Evolutionary conservation across 192 early-diverging fungal species (phyloP).

Genomic region (Phlyctochytrium planicorne): DNA sequence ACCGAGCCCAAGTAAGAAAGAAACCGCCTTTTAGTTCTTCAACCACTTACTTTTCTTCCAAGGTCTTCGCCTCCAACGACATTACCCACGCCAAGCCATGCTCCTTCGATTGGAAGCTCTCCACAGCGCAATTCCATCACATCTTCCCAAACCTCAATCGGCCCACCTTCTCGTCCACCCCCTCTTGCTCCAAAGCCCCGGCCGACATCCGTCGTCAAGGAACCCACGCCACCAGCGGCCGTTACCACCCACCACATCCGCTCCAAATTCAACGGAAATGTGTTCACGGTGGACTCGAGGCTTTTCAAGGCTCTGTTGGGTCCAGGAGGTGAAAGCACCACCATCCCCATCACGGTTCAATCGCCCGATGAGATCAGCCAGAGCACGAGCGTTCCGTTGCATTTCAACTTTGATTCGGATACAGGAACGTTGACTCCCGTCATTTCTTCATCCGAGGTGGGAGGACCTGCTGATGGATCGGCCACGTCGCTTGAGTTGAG

Average conservation of each 20-base stretch:
- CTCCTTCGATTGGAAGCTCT: neutral
- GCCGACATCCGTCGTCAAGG: neutral
- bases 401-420: neutral
- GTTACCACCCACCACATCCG: neutral
- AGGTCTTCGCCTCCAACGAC: neutral
- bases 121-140: neutral
- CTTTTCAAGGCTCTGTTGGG: neutral
- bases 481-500: neutral
- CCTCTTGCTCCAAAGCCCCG: neutral
- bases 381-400: neutral
- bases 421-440: neutral
- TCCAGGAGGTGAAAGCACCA: too few species aligned
- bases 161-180: neutral
- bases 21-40: neutral
- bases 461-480: neutral
- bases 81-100: neutral
- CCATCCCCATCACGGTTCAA: neutral
- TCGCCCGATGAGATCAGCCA: neutral
- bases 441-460: too few species aligned
- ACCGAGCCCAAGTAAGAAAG: conserved; percentile 20
- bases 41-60: neutral
- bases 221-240: neutral
- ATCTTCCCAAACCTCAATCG: neutral
- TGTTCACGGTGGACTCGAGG: neutral
- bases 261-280: neutral